These are phyloP conservation scores for Pseudogymnoascus sp. DNA, from an alignment of 2,329 filamentous ascomycete species.

Conservation along the genomic window DNA sequence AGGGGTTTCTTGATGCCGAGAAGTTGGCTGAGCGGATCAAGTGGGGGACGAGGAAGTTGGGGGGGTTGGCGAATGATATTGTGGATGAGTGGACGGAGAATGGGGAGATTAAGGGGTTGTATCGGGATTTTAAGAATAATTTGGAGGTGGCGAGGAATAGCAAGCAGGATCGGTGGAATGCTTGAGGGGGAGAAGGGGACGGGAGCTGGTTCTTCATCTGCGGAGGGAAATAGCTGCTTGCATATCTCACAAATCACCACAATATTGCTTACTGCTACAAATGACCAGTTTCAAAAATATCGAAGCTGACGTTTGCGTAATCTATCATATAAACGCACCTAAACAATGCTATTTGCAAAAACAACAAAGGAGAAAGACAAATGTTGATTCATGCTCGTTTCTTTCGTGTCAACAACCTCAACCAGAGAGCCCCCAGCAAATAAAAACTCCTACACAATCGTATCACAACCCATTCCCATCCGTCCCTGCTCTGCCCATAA, in stretches of 20 bases:
- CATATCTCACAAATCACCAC: neutral
- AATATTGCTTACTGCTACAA: neutral
- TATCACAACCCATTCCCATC: neutral
- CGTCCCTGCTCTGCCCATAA: neutral
- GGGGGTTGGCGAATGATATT: conserved; percentile 53
- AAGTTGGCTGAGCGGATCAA: conserved; percentile 53
- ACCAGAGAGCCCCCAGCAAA: neutral
- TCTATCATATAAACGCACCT: neutral
- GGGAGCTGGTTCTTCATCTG: neutral
- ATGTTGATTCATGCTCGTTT: neutral
- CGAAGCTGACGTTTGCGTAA: neutral
- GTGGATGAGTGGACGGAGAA: conserved; percentile 54
- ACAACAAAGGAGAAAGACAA: neutral
- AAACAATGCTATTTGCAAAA: neutral
- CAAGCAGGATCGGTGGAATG: conserved; percentile 24
- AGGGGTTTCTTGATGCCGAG: conserved; percentile 49
- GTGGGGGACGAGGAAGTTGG: conserved; percentile 50
- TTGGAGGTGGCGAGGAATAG: conserved; percentile 49
- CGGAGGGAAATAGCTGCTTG: neutral
- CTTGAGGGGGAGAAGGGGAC: neutral
- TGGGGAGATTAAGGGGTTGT: conserved; percentile 54
- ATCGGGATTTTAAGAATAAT: conserved; percentile 55
- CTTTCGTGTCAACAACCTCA: neutral
- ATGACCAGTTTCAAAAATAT: neutral
- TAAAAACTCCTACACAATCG: neutral